Conservation (phyloP, 2,329 filamentous ascomycete species). For the Emmonsia crescens region DNA sequence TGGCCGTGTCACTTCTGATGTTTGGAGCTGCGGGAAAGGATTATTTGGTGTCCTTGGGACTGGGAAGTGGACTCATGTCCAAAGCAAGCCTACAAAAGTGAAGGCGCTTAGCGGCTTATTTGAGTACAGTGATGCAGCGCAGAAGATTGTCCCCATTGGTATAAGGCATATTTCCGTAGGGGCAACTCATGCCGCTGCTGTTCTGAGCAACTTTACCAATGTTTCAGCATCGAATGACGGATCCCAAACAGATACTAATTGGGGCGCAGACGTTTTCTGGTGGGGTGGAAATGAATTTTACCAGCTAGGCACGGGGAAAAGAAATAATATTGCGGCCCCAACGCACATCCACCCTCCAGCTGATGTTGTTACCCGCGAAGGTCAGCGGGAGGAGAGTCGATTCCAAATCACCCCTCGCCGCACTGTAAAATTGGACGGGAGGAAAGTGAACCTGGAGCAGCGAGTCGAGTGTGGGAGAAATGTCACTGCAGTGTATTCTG, state of each 20-base stretch:
- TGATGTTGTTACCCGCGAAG: constrained; percentile 49
- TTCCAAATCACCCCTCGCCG: constrained; percentile 72
- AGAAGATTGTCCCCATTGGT: constrained; percentile 64
- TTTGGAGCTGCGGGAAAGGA: constrained; percentile 79
- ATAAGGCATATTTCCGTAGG: constrained; percentile 64
- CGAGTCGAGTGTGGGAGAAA: constrained; percentile 75
- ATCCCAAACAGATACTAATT: constrained; percentile 58
- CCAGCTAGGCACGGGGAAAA: constrained; percentile 83
- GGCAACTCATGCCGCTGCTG: constrained; percentile 66
- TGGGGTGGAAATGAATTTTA: constrained; percentile 94
- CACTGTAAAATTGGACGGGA: constrained; percentile 57
- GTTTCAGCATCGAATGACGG: constrained; percentile 43
- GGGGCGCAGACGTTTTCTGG: constrained; percentile 78
- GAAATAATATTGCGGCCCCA: constrained; percentile 67
- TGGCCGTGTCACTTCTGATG: constrained; percentile 57
- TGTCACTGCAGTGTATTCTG: constrained; percentile 74
- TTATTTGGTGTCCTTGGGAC: constrained; percentile 75
- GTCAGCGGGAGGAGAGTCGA: constrained; percentile 57
- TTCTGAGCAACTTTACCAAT: constrained; percentile 70
- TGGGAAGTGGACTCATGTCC: constrained; percentile 81
- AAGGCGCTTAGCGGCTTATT: constrained; percentile 71
- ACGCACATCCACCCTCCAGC: constrained; percentile 68
- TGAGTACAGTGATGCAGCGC: constrained; percentile 70
- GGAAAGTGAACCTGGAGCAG: constrained; percentile 70
- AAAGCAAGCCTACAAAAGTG: constrained; percentile 65